A percentile compares a stretch with the other conserved stretches of the same genome.
These are phyloP conservation scores for Capsella rubella DNA, from an alignment of 441 rosid genomes.

Conservation along the genomic window DNA sequence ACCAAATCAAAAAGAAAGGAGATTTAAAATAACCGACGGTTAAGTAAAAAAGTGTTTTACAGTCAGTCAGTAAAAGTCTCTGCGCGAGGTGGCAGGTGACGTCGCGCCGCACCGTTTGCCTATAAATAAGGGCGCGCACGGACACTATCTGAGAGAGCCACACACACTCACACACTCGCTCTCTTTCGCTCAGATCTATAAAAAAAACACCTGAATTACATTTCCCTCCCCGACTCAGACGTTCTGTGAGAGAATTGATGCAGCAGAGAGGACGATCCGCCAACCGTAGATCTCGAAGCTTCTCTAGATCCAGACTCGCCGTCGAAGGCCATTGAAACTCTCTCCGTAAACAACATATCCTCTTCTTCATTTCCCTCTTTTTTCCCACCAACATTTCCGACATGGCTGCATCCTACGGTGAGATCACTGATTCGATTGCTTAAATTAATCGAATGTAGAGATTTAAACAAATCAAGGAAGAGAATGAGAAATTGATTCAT, in stretches of 20 bases:
- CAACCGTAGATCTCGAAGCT: conserved; percentile 84
- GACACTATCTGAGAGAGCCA: no score
- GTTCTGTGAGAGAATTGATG: conserved; percentile 49
- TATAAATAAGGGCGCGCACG: conserved; percentile 38
- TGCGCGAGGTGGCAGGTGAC: no score
- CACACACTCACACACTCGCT: not conserved
- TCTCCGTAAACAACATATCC: not conserved
- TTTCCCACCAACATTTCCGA: not conserved
- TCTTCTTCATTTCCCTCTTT: not conserved
- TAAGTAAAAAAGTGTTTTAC: no score
- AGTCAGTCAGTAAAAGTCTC: no score
- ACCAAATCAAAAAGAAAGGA: no score
- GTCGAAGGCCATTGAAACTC: conserved; percentile 59
- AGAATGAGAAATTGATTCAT: not conserved
- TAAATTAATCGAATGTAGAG: not conserved
- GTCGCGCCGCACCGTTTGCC: not conserved
- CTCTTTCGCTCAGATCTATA: conserved; percentile 1
- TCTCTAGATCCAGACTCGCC: conserved; percentile 83
- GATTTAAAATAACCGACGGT: no score
- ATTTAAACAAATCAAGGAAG: no score
- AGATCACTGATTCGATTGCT: conserved; percentile 13
- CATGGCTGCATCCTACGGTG: conserved; percentile 45
- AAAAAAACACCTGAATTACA: not conserved
- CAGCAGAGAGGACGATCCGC: conserved; percentile 69
- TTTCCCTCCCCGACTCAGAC: not conserved